phyloP scores from a whole-genome alignment of 257 asterid genomes.

The Penstemon davidsonii region DNA sequence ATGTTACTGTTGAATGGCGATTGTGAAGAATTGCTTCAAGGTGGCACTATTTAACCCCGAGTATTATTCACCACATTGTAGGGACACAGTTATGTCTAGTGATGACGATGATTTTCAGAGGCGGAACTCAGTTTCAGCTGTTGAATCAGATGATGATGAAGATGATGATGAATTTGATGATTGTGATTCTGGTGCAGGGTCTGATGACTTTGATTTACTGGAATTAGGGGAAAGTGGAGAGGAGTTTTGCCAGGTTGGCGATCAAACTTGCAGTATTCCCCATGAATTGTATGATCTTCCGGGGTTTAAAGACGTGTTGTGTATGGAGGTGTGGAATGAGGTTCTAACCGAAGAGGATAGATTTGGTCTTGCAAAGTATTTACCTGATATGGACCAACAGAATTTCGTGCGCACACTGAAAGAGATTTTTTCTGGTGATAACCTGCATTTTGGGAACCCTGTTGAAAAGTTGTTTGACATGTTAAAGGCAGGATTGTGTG shows the following conservation, averaged over 20 bases:
- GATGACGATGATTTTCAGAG: conserved; percentile 75
- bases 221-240: conserved; percentile 89
- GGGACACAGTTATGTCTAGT: conserved; percentile 69
- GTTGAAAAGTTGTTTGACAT: conserved; percentile 63
- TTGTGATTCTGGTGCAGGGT: conserved; percentile 98
- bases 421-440: conserved; percentile 77
- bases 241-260: conserved; percentile 93
- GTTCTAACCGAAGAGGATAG: conserved; percentile 84
- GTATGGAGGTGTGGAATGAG: conserved; percentile 97
- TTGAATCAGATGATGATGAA: conserved; percentile 68
- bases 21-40: conserved; percentile 83
- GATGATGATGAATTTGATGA: conserved; percentile 90
- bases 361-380: conserved; percentile 67
- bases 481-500: conserved; percentile 95
- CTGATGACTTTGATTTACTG: conserved; percentile 87
- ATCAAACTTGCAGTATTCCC: conserved; percentile 91
- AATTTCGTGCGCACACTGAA: conserved; percentile 65
- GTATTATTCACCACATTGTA: conserved; percentile 60
- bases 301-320: conserved; percentile 71
- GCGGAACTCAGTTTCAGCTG: conserved; percentile 45
- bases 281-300: conserved; percentile 85
- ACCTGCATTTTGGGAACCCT: conserved; percentile 89
- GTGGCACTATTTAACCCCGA: conserved; percentile 69
- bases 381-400: conserved; percentile 98
- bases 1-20: conserved; percentile 79